These are phyloP conservation scores for Ceratobasidium sp. DNA, from an alignment of 1,284 basidiomycete species.

Conservation along the genomic window DNA sequence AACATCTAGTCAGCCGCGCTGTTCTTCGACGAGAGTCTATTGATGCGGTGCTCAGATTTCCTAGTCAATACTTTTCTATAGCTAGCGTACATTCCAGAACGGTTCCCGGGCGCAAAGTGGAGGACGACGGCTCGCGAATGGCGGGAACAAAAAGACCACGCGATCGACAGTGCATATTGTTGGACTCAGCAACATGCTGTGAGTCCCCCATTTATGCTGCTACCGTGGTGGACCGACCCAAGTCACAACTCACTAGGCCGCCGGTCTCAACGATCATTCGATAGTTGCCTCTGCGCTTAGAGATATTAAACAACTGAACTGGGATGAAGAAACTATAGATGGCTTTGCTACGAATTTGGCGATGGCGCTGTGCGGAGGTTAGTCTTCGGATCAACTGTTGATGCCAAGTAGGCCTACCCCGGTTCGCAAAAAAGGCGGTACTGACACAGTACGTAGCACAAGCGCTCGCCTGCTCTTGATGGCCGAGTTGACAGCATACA, in stretches of 20 bases:
- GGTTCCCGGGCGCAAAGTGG: conserved; percentile 26
- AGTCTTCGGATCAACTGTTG: no score
- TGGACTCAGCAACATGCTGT: conserved; percentile 25
- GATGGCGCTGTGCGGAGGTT: no score
- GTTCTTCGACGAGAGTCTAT: no score
- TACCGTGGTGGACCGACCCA: background rate
- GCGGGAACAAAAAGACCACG: conserved; percentile 5
- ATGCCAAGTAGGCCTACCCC: no score
- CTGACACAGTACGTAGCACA: conserved; percentile 15
- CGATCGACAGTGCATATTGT: background rate
- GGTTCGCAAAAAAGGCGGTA: background rate
- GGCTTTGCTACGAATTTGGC: background rate
- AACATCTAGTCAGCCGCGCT: conserved; percentile 6
- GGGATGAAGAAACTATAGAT: conserved; percentile 1
- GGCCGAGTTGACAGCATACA: background rate
- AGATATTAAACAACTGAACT: background rate
- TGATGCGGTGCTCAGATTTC: conserved; percentile 1
- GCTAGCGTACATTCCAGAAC: conserved; percentile 11
- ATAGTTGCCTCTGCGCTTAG: background rate
- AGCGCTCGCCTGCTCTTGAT: no score
- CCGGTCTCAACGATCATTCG: background rate
- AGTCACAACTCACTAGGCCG: background rate
- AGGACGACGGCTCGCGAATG: conserved; percentile 25
- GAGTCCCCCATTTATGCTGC: background rate
- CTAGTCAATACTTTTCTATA: conserved; percentile 16